These are phyloP conservation scores for Chenopodium berlandieri DNA, from an alignment of 148 eudicot species.

Conservation along the genomic window DNA sequence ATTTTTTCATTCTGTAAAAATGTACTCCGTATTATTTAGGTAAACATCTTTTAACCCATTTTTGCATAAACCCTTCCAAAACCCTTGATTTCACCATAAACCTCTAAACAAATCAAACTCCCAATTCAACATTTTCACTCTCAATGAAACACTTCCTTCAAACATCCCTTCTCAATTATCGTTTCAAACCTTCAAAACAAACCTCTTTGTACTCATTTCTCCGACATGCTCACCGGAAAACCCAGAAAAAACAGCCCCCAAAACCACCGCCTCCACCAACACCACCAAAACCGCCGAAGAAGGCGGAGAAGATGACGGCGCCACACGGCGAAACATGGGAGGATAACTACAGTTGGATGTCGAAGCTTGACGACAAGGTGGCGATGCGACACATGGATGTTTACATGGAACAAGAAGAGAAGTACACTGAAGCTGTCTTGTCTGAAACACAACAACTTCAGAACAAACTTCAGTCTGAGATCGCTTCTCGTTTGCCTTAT, in stretches of 20 bases:
- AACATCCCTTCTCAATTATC: constrained; percentile 4
- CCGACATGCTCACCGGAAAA: constrained; percentile 41
- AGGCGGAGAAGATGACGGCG: constrained; percentile 43
- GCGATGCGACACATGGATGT: constrained; percentile 97
- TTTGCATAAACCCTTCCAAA: constrained; percentile 15
- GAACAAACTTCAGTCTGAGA: constrained; percentile 72
- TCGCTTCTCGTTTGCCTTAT: constrained; percentile 70
- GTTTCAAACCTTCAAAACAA: not conserved
- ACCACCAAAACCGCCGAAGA: constrained; percentile 79
- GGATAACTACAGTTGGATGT: constrained; percentile 92
- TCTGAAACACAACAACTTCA: constrained; percentile 53
- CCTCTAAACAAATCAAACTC: not conserved
- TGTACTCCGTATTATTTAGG: too few relatives aligned
- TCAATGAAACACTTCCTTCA: constrained; percentile 19
- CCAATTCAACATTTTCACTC: not conserved
- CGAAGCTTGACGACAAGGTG: constrained; percentile 76
- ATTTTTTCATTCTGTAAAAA: too few relatives aligned
- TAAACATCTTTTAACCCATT: too few relatives aligned
- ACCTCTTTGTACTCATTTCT: constrained; percentile 1
- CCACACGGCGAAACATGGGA: constrained; percentile 69
- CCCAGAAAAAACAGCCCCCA: constrained; percentile 44
- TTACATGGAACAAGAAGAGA: constrained; percentile 92
- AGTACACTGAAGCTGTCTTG: constrained; percentile 89
- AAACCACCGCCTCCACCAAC: constrained; percentile 54
- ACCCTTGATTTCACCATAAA: not conserved